Evolutionary conservation across 306 rosid species (phyloP).

Genomic region (Inga oerstediana): DNA sequence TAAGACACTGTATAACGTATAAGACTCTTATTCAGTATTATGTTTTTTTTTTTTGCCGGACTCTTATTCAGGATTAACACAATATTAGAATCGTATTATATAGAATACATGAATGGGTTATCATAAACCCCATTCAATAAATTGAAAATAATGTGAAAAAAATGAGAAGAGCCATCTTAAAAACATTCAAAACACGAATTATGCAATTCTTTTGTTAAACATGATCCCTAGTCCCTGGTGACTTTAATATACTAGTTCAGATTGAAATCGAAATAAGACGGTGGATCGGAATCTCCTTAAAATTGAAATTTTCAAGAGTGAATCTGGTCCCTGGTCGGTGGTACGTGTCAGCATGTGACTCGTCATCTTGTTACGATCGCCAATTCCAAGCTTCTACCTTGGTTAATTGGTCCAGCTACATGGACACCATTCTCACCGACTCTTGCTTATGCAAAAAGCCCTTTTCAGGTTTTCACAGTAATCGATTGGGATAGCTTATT

Average conservation of each 20-base stretch:
- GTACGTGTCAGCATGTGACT: slow-evolving; percentile 45
- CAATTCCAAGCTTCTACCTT: slow-evolving; percentile 34
- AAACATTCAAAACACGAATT: neutral
- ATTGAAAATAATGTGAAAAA: neutral
- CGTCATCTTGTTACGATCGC: neutral
- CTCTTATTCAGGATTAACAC: too few relatives aligned
- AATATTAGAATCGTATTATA: too few relatives aligned
- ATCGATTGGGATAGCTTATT: too few relatives aligned
- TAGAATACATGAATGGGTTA: too few relatives aligned
- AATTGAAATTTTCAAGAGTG: neutral
- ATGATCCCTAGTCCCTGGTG: neutral
- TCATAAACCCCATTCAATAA: neutral
- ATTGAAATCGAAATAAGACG: too few relatives aligned
- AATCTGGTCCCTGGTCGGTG: slow-evolving; percentile 48
- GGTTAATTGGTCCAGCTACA: neutral
- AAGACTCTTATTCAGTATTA: too few relatives aligned
- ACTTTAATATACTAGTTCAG: neutral
- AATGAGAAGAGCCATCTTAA: neutral
- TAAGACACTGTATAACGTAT: too few relatives aligned
- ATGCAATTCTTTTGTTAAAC: neutral
- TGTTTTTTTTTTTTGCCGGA: too few relatives aligned
- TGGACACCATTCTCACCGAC: slow-evolving; percentile 38
- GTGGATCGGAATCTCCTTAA: neutral
- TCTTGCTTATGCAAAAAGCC: slow-evolving; percentile 20
- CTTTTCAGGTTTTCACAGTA: neutral